phyloP scores from a whole-genome alignment of 352 stramenopile genomes.

The Pilasporangium apinafurcum region DNA sequence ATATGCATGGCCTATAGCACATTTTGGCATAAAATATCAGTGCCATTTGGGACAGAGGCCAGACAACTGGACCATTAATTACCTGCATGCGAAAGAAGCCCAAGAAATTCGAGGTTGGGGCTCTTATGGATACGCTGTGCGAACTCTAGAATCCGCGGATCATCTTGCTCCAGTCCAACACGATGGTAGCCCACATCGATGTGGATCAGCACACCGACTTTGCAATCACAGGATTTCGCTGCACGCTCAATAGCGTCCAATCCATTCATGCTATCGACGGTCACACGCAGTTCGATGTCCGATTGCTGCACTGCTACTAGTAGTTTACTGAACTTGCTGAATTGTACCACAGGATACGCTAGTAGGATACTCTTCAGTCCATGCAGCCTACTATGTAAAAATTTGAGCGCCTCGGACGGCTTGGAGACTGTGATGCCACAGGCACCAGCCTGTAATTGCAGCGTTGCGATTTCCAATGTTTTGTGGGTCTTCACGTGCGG shows the following conservation, averaged over 20 bases:
- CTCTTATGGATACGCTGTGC: slow-evolving; percentile 45
- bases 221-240: slow-evolving; percentile 28
- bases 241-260: slow-evolving; percentile 46
- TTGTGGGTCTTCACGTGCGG: slow-evolving; percentile 80
- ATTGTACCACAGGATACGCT: slow-evolving; percentile 65
- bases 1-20: slow-evolving; percentile 44
- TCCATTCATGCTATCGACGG: slow-evolving; percentile 51
- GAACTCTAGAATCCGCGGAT: slow-evolving; percentile 41
- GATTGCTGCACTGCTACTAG: slow-evolving; percentile 37
- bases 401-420: slow-evolving; percentile 56
- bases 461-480: slow-evolving; percentile 50
- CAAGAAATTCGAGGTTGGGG: slow-evolving; percentile 39
- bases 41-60: background rate
- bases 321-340: slow-evolving; percentile 44
- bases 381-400: slow-evolving; percentile 34
- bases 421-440: slow-evolving; percentile 65
- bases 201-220: slow-evolving; percentile 54
- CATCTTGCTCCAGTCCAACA: slow-evolving; percentile 53
- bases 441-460: slow-evolving; percentile 47
- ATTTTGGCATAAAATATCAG: background rate
- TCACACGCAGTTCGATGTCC: slow-evolving; percentile 45
- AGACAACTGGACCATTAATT: background rate
- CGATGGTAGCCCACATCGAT: slow-evolving; percentile 75
- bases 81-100: slow-evolving; percentile 60
- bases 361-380: slow-evolving; percentile 50